Conservation (phyloP, 148 eudicot species). For the Talinum fruticosum region DNA sequence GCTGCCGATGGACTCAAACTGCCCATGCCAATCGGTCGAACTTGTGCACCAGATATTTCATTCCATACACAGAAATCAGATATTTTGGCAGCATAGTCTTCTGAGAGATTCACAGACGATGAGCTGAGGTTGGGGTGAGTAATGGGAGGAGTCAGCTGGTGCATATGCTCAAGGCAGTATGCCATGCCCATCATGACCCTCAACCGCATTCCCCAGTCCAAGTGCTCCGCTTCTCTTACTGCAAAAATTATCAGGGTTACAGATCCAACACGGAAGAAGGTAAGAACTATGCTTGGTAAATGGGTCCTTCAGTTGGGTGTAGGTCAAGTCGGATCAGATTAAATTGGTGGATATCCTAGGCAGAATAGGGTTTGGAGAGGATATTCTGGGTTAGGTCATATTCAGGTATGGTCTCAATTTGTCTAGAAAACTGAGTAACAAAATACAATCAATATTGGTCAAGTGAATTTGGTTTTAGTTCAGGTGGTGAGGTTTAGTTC, state of each 20-base stretch:
- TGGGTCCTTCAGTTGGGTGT: background rate
- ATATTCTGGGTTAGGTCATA: background rate
- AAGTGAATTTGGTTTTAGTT: background rate
- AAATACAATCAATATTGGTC: background rate
- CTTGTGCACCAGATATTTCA: slow-evolving; percentile 35
- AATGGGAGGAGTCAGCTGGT: slow-evolving; percentile 55
- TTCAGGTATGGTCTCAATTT: background rate
- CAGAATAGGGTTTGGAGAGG: background rate
- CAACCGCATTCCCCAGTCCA: slow-evolving; percentile 73
- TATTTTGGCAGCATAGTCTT: slow-evolving; percentile 85
- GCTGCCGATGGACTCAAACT: slow-evolving; percentile 16
- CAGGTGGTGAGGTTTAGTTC: background rate
- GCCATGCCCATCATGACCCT: slow-evolving; percentile 81
- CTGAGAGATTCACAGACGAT: slow-evolving; percentile 60
- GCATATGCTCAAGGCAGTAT: slow-evolving; percentile 87
- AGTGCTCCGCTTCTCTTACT: slow-evolving; percentile 93
- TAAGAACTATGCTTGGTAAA: background rate
- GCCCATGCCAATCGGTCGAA: slow-evolving; percentile 25
- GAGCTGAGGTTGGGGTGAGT: slow-evolving; percentile 61
- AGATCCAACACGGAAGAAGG: background rate
- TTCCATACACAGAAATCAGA: slow-evolving; percentile 72
- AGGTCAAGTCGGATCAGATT: background rate
- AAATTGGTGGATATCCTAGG: background rate
- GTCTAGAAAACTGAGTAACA: too few relatives aligned
- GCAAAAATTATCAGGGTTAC: slow-evolving; percentile 15